A percentile compares a stretch with the other conserved stretches of the same genome.
Evolutionary conservation across 2,329 filamentous ascomycete species (phyloP).

Genomic region (Fusarium tanahbumbuense): DNA sequence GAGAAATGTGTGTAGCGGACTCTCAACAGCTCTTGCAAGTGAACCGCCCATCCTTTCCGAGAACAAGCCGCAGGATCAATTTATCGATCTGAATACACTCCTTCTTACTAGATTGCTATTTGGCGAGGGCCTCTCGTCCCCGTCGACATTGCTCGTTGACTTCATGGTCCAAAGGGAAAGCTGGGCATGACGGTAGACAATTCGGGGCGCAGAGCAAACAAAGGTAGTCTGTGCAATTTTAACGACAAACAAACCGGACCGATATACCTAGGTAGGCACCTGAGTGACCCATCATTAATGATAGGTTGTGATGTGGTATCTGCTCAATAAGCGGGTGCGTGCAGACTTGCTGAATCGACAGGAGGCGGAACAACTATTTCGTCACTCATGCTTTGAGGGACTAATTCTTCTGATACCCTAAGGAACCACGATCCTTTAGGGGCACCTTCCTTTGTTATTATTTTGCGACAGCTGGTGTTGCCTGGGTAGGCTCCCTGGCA

Average conservation of each 20-base stretch:
- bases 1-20: background rate
- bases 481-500: background rate
- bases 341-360: background rate
- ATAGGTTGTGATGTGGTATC: background rate
- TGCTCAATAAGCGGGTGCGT: background rate
- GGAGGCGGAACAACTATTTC: background rate
- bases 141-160: background rate
- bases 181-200: background rate
- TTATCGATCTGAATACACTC: background rate
- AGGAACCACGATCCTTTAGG: background rate
- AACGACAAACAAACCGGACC: background rate
- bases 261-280: background rate
- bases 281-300: background rate
- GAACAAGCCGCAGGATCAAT: background rate
- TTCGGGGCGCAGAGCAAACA: background rate
- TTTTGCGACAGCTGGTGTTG: background rate
- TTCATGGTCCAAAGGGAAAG: background rate
- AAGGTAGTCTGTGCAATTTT: background rate
- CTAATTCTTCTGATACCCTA: background rate
- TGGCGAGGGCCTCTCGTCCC: background rate
- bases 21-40: background rate
- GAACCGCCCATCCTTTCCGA: background rate
- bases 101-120: background rate
- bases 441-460: background rate
- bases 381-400: background rate